Percentiles rank a stretch among this genome's conserved stretches.
Conservation (phyloP, 1,139 yeast species). For the Taiozyma sp. region DNA sequence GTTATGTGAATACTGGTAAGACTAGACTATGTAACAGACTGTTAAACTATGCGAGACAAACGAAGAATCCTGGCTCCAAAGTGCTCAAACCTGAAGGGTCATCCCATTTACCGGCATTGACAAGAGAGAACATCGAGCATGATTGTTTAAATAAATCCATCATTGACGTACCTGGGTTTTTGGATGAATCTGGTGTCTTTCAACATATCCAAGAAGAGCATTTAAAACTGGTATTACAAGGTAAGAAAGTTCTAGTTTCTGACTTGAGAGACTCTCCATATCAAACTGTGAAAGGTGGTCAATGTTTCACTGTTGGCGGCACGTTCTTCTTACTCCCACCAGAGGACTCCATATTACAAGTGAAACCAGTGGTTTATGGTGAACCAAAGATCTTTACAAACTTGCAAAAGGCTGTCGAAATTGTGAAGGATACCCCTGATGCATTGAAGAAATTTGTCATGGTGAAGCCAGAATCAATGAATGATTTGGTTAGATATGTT, state of each 20-base stretch:
- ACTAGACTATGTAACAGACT: slow-evolving; percentile 56
- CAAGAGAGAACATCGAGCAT: slow-evolving; percentile 40
- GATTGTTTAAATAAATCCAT: slow-evolving; percentile 30
- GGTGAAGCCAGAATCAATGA: slow-evolving; percentile 28
- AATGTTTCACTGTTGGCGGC: slow-evolving; percentile 55
- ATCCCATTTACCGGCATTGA: slow-evolving; percentile 51
- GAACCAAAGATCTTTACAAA: slow-evolving; percentile 26
- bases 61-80: slow-evolving; percentile 10
- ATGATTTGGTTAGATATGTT: slow-evolving; percentile 36
- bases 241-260: slow-evolving; percentile 27
- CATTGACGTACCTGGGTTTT: slow-evolving; percentile 56
- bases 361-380: slow-evolving; percentile 28
- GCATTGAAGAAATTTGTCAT: slow-evolving; percentile 31
- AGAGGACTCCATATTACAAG: slow-evolving; percentile 36
- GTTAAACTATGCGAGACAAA: slow-evolving; percentile 26
- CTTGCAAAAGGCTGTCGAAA: slow-evolving; percentile 26
- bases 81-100: slow-evolving; percentile 19
- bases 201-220: slow-evolving; percentile 28
- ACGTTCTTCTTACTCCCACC: slow-evolving; percentile 47
- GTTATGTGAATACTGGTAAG: slow-evolving; percentile 68
- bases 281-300: slow-evolving; percentile 38
- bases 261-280: slow-evolving; percentile 29
- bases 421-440: slow-evolving; percentile 19
- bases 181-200: slow-evolving; percentile 31
- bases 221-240: slow-evolving; percentile 35